Conservation (phyloP, 2,329 filamentous ascomycete genomes). For the Dothideomycetes sp. region DNA sequence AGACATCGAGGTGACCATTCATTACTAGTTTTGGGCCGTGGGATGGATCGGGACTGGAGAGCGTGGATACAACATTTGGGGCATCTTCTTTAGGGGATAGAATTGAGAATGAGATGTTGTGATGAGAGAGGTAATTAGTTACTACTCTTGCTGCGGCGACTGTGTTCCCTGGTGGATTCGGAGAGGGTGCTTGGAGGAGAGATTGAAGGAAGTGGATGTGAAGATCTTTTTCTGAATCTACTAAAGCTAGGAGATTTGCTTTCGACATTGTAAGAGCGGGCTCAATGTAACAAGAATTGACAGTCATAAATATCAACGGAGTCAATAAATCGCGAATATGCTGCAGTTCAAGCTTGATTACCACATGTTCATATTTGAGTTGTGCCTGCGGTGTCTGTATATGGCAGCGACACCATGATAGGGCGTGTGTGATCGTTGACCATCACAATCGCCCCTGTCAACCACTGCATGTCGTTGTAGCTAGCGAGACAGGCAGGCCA, state of each 20-base stretch:
- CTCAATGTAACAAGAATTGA: too few relatives aligned
- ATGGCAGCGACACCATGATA: too few relatives aligned
- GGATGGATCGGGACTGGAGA: conserved; percentile 3
- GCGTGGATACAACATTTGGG: conserved; percentile 26
- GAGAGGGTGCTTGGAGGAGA: conserved; percentile 24
- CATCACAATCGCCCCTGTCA: too few relatives aligned
- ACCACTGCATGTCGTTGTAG: too few relatives aligned
- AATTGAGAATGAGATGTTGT: conserved; percentile 15
- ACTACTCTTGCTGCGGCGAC: conserved; percentile 23
- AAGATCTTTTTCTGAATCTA: conserved; percentile 16
- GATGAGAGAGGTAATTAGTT: conserved; percentile 16
- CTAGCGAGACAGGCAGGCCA: too few relatives aligned
- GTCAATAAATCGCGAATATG: too few relatives aligned
- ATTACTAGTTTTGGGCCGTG: conserved; percentile 24
- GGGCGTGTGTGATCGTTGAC: too few relatives aligned
- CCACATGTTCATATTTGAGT: too few relatives aligned
- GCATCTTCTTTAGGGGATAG: conserved; percentile 20
- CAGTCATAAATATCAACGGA: too few relatives aligned
- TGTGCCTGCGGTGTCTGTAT: too few relatives aligned
- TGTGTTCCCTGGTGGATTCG: conserved; percentile 30
- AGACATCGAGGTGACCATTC: conserved; percentile 34
- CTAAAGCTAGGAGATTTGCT: conserved; percentile 14
- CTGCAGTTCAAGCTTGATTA: too few relatives aligned
- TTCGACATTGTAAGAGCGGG: conserved; percentile 10
- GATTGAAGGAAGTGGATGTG: conserved; percentile 22